Conservation (phyloP, 2,329 filamentous ascomycete species). For the Fusarium siculi region DNA sequence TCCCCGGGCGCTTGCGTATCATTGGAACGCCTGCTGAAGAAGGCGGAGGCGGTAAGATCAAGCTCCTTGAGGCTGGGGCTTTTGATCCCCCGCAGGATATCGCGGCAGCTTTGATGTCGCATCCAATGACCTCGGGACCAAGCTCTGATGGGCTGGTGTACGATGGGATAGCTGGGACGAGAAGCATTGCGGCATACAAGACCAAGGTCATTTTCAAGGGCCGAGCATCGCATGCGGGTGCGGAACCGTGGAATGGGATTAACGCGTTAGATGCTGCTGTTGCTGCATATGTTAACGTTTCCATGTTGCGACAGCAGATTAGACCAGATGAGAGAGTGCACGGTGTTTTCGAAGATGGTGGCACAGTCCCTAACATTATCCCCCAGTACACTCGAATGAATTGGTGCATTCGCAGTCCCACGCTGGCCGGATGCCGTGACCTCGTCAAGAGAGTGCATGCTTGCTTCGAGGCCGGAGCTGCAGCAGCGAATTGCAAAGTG, state of each 20-base stretch:
- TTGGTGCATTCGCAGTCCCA: neutral
- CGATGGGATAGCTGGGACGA: neutral
- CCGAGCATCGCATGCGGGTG: neutral
- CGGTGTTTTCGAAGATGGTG: neutral
- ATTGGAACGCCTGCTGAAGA: neutral
- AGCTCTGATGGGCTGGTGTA: neutral
- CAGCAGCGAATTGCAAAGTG: neutral
- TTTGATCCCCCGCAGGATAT: neutral
- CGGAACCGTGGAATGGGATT: neutral
- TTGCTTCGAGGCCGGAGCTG: neutral
- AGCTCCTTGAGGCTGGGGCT: neutral
- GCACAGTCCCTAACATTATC: neutral
- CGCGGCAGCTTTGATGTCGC: neutral
- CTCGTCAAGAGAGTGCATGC: neutral
- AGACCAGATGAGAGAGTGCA: neutral
- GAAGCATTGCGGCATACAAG: neutral
- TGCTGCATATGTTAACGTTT: neutral
- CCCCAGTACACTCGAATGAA: neutral
- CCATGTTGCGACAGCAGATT: neutral
- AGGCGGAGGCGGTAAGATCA: neutral
- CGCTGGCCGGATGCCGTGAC: neutral
- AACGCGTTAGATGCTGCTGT: neutral
- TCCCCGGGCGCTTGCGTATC: neutral
- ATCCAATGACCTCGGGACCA: neutral
- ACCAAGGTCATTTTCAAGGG: neutral